Conservation (phyloP, 176 grass and related monocot genomes). For the Themeda triandra region DNA sequence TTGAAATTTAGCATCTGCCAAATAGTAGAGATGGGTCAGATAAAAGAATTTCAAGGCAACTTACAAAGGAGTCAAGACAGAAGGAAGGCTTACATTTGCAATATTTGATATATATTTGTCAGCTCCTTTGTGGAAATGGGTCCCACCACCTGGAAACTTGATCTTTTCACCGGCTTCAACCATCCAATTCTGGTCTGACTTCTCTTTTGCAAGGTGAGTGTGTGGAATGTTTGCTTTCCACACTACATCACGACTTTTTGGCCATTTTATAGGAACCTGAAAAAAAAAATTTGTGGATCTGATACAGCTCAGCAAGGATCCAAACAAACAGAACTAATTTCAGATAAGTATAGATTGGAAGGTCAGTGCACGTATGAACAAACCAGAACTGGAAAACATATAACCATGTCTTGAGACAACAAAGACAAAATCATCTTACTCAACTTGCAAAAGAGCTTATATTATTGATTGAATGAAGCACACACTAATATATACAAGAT, state of each 20-base stretch:
- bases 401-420: neutral
- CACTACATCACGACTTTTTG: slow-evolving; percentile 91
- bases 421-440: neutral
- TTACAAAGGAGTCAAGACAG: neutral
- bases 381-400: neutral
- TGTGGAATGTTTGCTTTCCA: slow-evolving; percentile 99
- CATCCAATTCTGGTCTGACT: slow-evolving; percentile 99
- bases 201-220: slow-evolving; percentile 93
- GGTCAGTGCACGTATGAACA: neutral
- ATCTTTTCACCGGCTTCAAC: slow-evolving; percentile 90
- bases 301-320: neutral
- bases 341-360: neutral
- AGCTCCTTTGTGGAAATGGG: slow-evolving; percentile 97
- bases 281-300: slow-evolving; percentile 20
- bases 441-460: neutral
- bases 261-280: slow-evolving; percentile 98
- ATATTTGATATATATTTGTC: slow-evolving; percentile 93
- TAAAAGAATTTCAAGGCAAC: slow-evolving; percentile 4
- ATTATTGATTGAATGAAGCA: slow-evolving; percentile 15
- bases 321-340: slow-evolving; percentile 5
- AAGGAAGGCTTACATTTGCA: slow-evolving; percentile 79
- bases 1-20: slow-evolving; percentile 93
- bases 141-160: slow-evolving; percentile 91
- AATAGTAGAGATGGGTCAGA: slow-evolving; percentile 27
- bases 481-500: neutral